Percentiles rank a stretch among this genome's conserved stretches.
Conservation (phyloP, 306 rosid genomes). For the Dryas octopetala region DNA sequence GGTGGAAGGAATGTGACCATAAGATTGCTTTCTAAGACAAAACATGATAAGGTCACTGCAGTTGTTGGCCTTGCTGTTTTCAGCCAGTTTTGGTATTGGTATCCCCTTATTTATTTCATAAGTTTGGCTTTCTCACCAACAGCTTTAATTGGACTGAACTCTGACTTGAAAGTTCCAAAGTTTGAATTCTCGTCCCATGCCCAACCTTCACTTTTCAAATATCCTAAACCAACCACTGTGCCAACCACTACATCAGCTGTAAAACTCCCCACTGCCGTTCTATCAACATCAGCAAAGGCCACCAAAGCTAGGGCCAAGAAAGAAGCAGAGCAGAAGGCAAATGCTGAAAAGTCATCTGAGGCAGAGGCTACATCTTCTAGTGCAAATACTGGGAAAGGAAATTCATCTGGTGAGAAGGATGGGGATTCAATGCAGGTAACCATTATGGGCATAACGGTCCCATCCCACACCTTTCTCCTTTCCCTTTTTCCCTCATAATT, state of each 20-base stretch:
- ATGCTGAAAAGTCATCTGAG: constrained; percentile 59
- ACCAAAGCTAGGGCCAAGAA: constrained; percentile 98
- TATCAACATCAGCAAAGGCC: constrained; percentile 95
- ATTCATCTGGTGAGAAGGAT: constrained; percentile 72
- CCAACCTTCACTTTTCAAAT: constrained; percentile 87
- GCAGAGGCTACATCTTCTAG: constrained; percentile 45
- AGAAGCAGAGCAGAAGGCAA: constrained; percentile 77
- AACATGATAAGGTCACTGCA: constrained; percentile 93
- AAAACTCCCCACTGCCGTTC: constrained; percentile 93
- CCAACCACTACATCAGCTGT: constrained; percentile 77
- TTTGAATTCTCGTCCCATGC: constrained; percentile 92
- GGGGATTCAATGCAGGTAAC: constrained; percentile 88
- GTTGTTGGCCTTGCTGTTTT: constrained; percentile 98
- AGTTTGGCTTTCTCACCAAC: constrained; percentile 95
- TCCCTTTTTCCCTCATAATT: not conserved
- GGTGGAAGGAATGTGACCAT: constrained; percentile 98
- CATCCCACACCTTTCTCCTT: not conserved
- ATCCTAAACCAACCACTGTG: constrained; percentile 86
- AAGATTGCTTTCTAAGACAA: constrained; percentile 79
- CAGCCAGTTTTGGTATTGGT: constrained; percentile 99
- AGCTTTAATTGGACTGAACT: constrained; percentile 84
- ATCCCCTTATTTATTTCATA: constrained; percentile 90
- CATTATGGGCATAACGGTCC: constrained; percentile 5
- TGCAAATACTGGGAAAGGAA: constrained; percentile 64
- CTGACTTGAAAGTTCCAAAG: constrained; percentile 82